Evolutionary conservation across 2,329 filamentous ascomycete genomes (phyloP).

Genomic region (Dryadomyces quercivorus): DNA sequence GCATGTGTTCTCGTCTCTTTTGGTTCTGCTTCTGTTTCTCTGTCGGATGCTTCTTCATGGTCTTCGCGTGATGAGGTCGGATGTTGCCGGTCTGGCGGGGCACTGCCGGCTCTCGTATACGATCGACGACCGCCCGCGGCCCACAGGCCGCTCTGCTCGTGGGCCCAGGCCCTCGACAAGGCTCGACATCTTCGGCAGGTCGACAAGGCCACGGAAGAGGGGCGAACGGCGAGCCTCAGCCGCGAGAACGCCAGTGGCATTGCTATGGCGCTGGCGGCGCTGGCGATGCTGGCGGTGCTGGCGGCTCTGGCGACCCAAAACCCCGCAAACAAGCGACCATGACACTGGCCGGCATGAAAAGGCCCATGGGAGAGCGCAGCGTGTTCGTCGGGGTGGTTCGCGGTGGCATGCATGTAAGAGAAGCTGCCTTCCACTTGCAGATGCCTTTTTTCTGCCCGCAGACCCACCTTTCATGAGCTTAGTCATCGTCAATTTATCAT

Average conservation of each 20-base stretch:
- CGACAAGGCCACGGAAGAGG: background rate
- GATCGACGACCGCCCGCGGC: too few species aligned
- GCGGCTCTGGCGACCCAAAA: conserved; percentile 4
- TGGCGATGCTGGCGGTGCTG: too few species aligned
- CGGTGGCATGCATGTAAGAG: background rate
- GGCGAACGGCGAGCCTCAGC: conserved; percentile 4
- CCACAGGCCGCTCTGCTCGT: too few species aligned
- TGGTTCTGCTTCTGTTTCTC: background rate
- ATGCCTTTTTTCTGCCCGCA: background rate
- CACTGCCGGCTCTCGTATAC: too few species aligned
- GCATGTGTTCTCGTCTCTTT: background rate
- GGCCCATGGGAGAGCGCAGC: background rate
- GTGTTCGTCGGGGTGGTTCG: background rate
- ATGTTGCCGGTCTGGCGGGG: too few species aligned
- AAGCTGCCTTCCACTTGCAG: background rate
- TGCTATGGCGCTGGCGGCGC: conserved; percentile 7
- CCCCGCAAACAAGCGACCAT: conserved; percentile 7
- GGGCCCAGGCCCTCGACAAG: too few species aligned
- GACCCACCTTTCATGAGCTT: background rate
- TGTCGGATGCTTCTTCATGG: background rate
- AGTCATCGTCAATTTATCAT: too few species aligned
- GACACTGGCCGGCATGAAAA: background rate
- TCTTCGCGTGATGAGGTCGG: background rate
- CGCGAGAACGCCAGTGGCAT: conserved; percentile 11
- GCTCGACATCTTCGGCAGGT: too few species aligned